phyloP scores from a whole-genome alignment of 805 yeast genomes.

The Pichia insulana region DNA sequence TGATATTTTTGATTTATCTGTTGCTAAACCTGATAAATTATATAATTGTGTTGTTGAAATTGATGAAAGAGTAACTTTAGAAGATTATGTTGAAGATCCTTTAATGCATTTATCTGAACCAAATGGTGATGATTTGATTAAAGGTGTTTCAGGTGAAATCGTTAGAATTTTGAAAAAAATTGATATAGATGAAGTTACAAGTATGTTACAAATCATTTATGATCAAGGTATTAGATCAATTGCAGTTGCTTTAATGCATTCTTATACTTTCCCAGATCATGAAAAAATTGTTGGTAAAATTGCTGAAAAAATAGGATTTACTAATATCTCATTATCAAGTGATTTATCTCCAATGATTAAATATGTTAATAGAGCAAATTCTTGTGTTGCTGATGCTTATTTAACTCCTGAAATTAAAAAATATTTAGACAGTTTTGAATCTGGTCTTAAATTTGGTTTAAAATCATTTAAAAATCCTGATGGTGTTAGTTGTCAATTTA shows the following conservation, averaged over 20 bases:
- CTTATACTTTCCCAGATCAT: slow-evolving; percentile 66
- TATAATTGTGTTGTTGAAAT: slow-evolving; percentile 74
- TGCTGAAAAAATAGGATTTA: slow-evolving; percentile 60
- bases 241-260: slow-evolving; percentile 65
- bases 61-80: slow-evolving; percentile 85
- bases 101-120: slow-evolving; percentile 20
- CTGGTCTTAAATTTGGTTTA: slow-evolving; percentile 49
- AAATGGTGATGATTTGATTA: slow-evolving; percentile 30
- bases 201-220: slow-evolving; percentile 36
- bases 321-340: slow-evolving; percentile 58
- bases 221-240: slow-evolving; percentile 55
- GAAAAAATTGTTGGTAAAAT: slow-evolving; percentile 50
- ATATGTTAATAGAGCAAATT: slow-evolving; percentile 64
- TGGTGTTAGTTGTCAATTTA: slow-evolving; percentile 62
- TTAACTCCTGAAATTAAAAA: slow-evolving; percentile 69
- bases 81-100: slow-evolving; percentile 73
- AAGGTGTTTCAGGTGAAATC: slow-evolving; percentile 62
- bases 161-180: slow-evolving; percentile 50
- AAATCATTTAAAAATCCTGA: slow-evolving; percentile 27
- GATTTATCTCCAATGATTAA: slow-evolving; percentile 74
- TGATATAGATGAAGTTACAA: slow-evolving; percentile 33
- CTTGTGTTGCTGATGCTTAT: slow-evolving; percentile 76
- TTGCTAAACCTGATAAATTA: slow-evolving; percentile 60
- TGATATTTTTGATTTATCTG: slow-evolving; percentile 73
- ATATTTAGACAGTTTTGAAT: slow-evolving; percentile 51